phyloP scores from a whole-genome alignment of 805 yeast genomes.

The Myxozyma geophila region DNA sequence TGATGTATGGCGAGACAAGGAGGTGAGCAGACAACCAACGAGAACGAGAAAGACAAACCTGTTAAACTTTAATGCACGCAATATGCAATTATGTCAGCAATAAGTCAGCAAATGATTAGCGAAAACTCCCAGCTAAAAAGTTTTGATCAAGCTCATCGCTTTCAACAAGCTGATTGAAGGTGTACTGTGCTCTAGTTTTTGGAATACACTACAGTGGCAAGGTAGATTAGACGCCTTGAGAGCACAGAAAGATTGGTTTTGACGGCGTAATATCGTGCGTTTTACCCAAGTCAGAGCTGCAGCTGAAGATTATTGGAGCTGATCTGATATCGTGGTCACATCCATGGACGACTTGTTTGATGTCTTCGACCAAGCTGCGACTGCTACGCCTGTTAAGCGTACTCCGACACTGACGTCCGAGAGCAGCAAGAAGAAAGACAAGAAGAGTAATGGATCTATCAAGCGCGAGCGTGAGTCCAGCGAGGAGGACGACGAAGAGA shows the following conservation, averaged over 20 bases:
- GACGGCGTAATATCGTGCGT: too few relatives aligned
- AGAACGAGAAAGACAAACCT: not conserved
- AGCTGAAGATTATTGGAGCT: too few relatives aligned
- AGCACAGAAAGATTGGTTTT: too few relatives aligned
- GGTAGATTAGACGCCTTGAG: too few relatives aligned
- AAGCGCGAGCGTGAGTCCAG: conserved; percentile 1
- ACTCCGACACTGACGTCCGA: not conserved
- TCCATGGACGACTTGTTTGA: conserved; percentile 41
- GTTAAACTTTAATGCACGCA: not conserved
- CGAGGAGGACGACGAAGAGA: conserved; percentile 19
- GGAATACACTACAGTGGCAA: too few relatives aligned
- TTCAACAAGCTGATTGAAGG: not conserved
- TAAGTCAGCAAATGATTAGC: not conserved
- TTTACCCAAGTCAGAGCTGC: not conserved
- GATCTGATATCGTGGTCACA: not conserved
- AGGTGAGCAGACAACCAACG: not conserved
- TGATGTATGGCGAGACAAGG: not conserved
- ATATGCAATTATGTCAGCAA: too few relatives aligned
- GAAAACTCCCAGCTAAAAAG: conserved; percentile 8
- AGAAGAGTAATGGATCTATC: not conserved
- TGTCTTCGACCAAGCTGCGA: conserved; percentile 42
- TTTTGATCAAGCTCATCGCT: conserved; percentile 2
- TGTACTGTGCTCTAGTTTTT: not conserved
- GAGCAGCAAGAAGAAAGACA: not conserved
- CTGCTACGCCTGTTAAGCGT: conserved; percentile 33